phyloP scores from a whole-genome alignment of 2,329 filamentous ascomycete genomes.

The Verticillium isaacii region DNA sequence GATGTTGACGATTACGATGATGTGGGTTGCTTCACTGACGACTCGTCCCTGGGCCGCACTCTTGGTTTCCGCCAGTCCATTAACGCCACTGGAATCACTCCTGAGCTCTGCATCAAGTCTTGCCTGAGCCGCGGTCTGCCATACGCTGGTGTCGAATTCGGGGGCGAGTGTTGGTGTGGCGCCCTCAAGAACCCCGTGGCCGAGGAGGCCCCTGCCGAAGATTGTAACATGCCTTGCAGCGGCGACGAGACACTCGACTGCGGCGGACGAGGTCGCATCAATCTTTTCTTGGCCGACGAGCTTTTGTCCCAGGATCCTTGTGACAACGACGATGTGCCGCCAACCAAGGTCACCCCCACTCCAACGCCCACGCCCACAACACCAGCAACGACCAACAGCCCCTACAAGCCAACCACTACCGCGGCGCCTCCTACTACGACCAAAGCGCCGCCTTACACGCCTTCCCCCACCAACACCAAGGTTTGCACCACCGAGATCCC shows the following conservation, averaged over 20 bases:
- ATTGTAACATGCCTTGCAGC: conserved; percentile 48
- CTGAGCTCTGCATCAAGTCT: conserved; percentile 34
- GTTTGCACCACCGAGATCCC: conserved; percentile 43
- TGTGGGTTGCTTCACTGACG: conserved; percentile 57
- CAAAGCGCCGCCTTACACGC: conserved; percentile 22
- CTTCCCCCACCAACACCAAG: neutral
- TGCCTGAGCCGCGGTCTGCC: conserved; percentile 40
- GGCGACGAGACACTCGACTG: conserved; percentile 39
- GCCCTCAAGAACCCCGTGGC: conserved; percentile 46
- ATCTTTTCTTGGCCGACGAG: conserved; percentile 41
- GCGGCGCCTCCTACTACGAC: conserved; percentile 23
- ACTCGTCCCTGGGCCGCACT: conserved; percentile 34
- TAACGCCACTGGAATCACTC: conserved; percentile 32
- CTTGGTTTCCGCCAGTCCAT: conserved; percentile 38
- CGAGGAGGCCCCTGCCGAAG: conserved; percentile 22
- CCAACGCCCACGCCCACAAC: conserved; percentile 7
- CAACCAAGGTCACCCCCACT: conserved; percentile 10
- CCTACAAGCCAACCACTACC: conserved; percentile 14
- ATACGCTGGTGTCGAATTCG: conserved; percentile 43
- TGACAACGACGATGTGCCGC: conserved; percentile 22
- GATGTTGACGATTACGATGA: conserved; percentile 50
- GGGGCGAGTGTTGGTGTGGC: conserved; percentile 36
- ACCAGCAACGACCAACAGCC: conserved; percentile 5
- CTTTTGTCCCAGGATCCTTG: conserved; percentile 47
- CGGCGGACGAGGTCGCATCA: conserved; percentile 37